Evolutionary conservation across 1,284 basidiomycete genomes (phyloP).

Genomic region (Ceratorhiza oryzae-sativae): DNA sequence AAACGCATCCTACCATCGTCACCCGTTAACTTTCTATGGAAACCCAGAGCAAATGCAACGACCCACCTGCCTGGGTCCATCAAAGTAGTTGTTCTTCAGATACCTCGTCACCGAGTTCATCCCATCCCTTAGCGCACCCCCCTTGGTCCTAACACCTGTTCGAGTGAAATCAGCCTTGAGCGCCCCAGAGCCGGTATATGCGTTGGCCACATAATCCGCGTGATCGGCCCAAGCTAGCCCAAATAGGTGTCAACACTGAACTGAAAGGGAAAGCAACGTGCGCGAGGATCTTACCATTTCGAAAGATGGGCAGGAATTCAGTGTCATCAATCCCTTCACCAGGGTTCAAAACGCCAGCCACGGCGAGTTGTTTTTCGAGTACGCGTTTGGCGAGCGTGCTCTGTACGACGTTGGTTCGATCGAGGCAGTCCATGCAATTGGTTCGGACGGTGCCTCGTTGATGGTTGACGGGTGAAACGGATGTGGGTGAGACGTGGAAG

Average conservation of each 20-base stretch:
- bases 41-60: not conserved
- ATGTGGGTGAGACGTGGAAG: slow-evolving; percentile 67
- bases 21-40: not conserved
- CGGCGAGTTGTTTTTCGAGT: slow-evolving; percentile 79
- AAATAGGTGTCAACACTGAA: slow-evolving; percentile 20
- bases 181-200: slow-evolving; percentile 95
- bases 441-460: slow-evolving; percentile 79
- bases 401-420: slow-evolving; percentile 97
- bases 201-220: slow-evolving; percentile 88
- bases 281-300: slow-evolving; percentile 73
- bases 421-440: slow-evolving; percentile 76
- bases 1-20: slow-evolving; percentile 86
- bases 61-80: slow-evolving; percentile 85
- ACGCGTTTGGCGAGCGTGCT: slow-evolving; percentile 86
- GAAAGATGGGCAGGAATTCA: slow-evolving; percentile 81
- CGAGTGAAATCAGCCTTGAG: slow-evolving; percentile 97
- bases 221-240: slow-evolving; percentile 96
- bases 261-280: not conserved
- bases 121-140: slow-evolving; percentile 86
- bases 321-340: slow-evolving; percentile 78
- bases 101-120: slow-evolving; percentile 89
- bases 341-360: slow-evolving; percentile 71
- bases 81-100: slow-evolving; percentile 96
- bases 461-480: slow-evolving; percentile 57
- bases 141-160: slow-evolving; percentile 86